Evolutionary conservation across 257 asterid species (phyloP).

Genomic region (Gentiana straminea): DNA sequence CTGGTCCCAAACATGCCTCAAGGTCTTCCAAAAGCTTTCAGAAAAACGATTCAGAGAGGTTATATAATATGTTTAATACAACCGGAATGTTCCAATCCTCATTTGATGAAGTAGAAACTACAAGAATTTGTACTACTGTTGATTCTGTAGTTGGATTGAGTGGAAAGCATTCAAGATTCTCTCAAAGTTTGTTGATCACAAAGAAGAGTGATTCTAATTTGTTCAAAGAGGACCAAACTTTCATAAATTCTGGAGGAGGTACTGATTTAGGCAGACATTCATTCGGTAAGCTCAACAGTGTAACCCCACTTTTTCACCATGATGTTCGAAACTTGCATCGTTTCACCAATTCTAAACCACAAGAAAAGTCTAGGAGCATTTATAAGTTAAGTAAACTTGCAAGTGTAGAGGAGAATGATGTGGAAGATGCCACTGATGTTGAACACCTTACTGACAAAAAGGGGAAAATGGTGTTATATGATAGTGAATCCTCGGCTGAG

Average conservation of each 20-base stretch:
- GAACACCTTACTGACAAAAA: not conserved
- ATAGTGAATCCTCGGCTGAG: constrained; percentile 70
- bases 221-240: constrained; percentile 19
- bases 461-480: constrained; percentile 10
- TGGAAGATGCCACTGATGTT: constrained; percentile 1
- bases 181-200: constrained; percentile 40
- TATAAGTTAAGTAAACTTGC: not conserved
- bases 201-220: constrained; percentile 26
- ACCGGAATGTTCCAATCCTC: constrained; percentile 21
- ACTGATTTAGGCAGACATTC: constrained; percentile 12
- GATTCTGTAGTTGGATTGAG: constrained; percentile 21
- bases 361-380: constrained; percentile 17
- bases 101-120: constrained; percentile 25
- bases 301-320: constrained; percentile 23
- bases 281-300: constrained; percentile 12
- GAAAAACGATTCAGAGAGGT: constrained; percentile 7
- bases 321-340: constrained; percentile 29
- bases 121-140: constrained; percentile 41
- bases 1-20: constrained; percentile 10
- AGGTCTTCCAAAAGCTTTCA: constrained; percentile 8
- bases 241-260: constrained; percentile 13
- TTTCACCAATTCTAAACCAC: constrained; percentile 32
- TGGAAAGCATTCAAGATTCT: constrained; percentile 29
- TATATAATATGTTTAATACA: constrained; percentile 15
- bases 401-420: not conserved